Conservation (phyloP, 345 rosid species). For the Pistacia atlantica region DNA sequence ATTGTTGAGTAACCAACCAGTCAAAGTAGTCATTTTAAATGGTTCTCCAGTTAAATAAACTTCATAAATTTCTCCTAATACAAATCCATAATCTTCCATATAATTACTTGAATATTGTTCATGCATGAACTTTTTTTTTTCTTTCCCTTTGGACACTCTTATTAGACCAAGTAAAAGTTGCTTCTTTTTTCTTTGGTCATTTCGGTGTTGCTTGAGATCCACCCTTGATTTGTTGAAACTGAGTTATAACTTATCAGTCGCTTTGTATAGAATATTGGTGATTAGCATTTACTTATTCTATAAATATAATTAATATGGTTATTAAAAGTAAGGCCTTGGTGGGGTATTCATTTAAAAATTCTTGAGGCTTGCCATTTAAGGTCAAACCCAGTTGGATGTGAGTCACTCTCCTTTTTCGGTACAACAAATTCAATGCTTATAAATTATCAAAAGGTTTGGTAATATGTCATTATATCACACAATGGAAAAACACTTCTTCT, state of each 20-base stretch:
- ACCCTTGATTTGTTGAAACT: constrained; percentile 27
- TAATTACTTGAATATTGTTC: too few species aligned
- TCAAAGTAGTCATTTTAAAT: neutral
- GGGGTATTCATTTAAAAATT: neutral
- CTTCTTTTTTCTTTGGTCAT: too few species aligned
- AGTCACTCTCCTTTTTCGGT: neutral
- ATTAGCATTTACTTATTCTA: constrained; percentile 1
- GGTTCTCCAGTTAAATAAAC: neutral
- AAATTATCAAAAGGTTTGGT: neutral
- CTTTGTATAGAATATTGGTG: neutral
- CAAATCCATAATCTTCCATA: neutral
- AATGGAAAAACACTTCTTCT: neutral
- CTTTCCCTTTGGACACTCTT: too few species aligned
- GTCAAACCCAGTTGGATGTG: neutral
- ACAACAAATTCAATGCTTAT: neutral
- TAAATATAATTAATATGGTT: neutral
- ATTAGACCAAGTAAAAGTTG: too few species aligned
- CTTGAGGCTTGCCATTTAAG: neutral
- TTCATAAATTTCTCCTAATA: neutral
- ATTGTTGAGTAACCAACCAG: neutral
- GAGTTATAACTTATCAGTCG: constrained; percentile 17
- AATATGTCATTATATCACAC: neutral
- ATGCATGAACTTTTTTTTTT: too few species aligned
- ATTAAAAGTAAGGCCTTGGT: neutral
- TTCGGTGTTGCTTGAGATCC: constrained; percentile 10